Percentiles rank a stretch among this genome's conserved stretches.
Evolutionary conservation across 768 basidiomycete genomes (phyloP).

Genomic region (Suillus luteus): DNA sequence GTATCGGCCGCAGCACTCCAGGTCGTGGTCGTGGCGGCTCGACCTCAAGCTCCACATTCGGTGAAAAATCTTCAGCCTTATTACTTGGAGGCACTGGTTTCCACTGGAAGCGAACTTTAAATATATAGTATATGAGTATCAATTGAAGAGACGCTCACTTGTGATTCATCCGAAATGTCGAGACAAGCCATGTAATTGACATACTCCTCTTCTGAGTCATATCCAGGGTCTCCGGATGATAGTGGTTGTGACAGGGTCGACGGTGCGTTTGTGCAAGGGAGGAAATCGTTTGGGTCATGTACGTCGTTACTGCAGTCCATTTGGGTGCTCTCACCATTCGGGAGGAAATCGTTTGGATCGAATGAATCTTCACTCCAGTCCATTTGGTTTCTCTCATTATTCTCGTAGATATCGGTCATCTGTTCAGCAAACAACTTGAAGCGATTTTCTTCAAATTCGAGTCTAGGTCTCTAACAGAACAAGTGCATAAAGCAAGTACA

Average conservation of each 20-base stretch:
- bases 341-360: no score
- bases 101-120: constrained; percentile 23
- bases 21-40: constrained; percentile 6
- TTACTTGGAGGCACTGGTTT: constrained; percentile 27
- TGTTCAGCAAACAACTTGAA: not conserved
- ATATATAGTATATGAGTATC: not conserved
- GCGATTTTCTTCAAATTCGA: not conserved
- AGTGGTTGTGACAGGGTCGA: not conserved
- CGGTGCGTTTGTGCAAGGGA: not conserved
- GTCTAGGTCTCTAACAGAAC: constrained; percentile 25
- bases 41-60: constrained; percentile 12
- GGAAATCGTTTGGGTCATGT: not conserved
- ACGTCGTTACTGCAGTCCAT: not conserved
- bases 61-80: constrained; percentile 35
- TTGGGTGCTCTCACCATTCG: not conserved
- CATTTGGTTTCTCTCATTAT: no score
- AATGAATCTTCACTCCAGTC: no score
- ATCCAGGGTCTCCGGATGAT: not conserved
- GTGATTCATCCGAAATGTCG: constrained; percentile 32
- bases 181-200: constrained; percentile 27
- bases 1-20: constrained; percentile 11
- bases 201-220: constrained; percentile 27
- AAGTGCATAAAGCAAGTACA: not conserved
- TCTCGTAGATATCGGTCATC: not conserved
- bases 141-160: constrained; percentile 19